Base-by-base conservation (phyloP, 2,329 filamentous ascomycete genomes). In the Claviceps spartinae region DNA sequence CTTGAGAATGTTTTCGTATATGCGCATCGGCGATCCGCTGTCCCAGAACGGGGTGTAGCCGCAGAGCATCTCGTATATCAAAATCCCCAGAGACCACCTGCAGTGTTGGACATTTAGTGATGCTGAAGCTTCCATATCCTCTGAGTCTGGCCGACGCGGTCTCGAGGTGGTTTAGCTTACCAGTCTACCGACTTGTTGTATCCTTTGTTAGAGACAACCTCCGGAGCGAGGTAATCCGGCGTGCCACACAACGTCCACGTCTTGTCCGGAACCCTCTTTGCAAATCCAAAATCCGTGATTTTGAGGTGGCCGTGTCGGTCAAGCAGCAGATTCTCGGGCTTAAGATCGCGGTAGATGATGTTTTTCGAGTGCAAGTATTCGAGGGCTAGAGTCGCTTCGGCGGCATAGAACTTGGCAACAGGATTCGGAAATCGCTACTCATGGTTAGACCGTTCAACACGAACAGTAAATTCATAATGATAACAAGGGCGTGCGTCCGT, bases 161-260 rank as follows among this genome's bases (percentile, higher is more conserved):
- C n/a, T 14, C 5, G 26, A 11, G 20, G 13, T 42, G 36, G 36
- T 57, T 54, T 9, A 22, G 72, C 86, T 72, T 72, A 96, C 93
- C 93, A 98, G 67, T 98, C 93, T 18, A 98, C 93, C 42, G 91
- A 96, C 69, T 97, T 98, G 75, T 98, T 98, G 75, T 98, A 98
- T 50, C 93, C 93, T 72, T 97, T 97, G 68, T 91, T 96, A 54
- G 89, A 90, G n/a, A 98, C 93, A 14, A 98, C 93, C 71, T 98
- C 93, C 0, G 93, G 93, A 0, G 93, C 93, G 38, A 98, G 80
- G 66, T 98, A 98, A 69, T 98, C 93, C 6, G 93, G 93, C 13
- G 93, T 98, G 55, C 93, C 93, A 66, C 93, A 98, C 43, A 98
- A 78, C 26, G 93, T 98, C 93, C 93, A 98, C 43, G 93, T 98